phyloP scores from a whole-genome alignment of 2,329 filamentous ascomycete genomes.

The Fusarium papillatum region DNA sequence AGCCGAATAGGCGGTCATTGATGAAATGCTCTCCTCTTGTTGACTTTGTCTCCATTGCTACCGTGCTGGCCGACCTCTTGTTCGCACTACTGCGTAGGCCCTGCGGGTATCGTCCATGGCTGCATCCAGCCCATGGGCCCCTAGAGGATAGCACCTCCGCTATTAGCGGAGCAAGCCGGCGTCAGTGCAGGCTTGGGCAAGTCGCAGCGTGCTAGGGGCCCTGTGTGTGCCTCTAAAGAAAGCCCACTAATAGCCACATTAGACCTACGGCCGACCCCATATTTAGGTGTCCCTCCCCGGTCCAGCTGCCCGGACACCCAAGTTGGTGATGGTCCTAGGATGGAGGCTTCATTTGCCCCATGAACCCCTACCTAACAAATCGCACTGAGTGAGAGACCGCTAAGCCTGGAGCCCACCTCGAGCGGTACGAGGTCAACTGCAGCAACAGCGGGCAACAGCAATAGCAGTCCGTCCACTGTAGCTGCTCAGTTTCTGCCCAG shows the following conservation, averaged over 20 bases:
- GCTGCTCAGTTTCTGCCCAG: constrained; percentile 19
- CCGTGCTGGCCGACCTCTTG: constrained; percentile 21
- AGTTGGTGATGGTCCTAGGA: constrained; percentile 26
- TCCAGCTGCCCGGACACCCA: constrained; percentile 27
- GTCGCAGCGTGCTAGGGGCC: constrained; percentile 33
- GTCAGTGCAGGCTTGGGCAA: constrained; percentile 37
- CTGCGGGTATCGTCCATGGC: constrained; percentile 17
- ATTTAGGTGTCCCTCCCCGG: constrained; percentile 41
- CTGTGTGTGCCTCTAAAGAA: constrained; percentile 20
- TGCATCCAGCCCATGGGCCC: constrained; percentile 24
- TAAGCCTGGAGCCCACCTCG: not conserved
- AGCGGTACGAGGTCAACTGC: not conserved
- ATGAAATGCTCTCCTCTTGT: not conserved
- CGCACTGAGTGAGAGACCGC: constrained; percentile 1
- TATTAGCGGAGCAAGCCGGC: constrained; percentile 42
- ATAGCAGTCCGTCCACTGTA: constrained; percentile 12
- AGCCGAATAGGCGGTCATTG: not conserved
- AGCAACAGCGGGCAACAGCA: not conserved
- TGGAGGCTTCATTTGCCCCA: constrained; percentile 24
- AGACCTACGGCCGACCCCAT: constrained; percentile 42
- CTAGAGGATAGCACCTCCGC: constrained; percentile 36
- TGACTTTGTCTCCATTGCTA: constrained; percentile 18
- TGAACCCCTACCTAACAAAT: constrained; percentile 14
- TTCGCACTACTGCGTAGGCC: constrained; percentile 9
- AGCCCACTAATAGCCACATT: constrained; percentile 37